phyloP scores from a whole-genome alignment of 805 yeast genomes.

The Candida ovalis region DNA sequence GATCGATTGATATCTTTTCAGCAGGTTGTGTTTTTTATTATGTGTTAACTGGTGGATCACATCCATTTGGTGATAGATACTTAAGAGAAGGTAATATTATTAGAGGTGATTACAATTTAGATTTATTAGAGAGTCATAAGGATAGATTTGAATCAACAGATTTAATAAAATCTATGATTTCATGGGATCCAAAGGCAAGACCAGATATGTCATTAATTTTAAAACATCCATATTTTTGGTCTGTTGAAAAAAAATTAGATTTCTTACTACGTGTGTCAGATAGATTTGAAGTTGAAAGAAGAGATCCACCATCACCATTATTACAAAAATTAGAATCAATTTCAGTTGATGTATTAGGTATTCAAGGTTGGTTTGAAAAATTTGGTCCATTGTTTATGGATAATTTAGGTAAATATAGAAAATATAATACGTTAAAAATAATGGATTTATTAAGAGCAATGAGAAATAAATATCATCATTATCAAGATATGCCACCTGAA shows the following conservation, averaged over 20 bases:
- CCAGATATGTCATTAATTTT: constrained; percentile 68
- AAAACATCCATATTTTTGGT: constrained; percentile 90
- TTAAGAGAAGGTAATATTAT: constrained; percentile 86
- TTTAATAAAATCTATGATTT: constrained; percentile 70
- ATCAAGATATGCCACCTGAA: constrained; percentile 75
- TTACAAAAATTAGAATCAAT: constrained; percentile 60
- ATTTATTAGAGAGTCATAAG: constrained; percentile 39
- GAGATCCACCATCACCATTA: constrained; percentile 60
- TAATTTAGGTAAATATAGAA: constrained; percentile 86
- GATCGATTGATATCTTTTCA: constrained; percentile 91
- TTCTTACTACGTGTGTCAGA: constrained; percentile 87
- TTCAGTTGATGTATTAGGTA: constrained; percentile 58
- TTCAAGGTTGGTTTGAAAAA: constrained; percentile 71
- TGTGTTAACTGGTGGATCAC: constrained; percentile 75
- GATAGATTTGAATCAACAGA: constrained; percentile 66
- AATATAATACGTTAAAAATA: constrained; percentile 71
- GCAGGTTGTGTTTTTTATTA: constrained; percentile 93
- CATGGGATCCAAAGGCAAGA: constrained; percentile 58
- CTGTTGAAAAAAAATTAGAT: constrained; percentile 65
- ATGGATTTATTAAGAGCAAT: constrained; percentile 87
- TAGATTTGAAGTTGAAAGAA: constrained; percentile 88
- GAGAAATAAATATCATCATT: constrained; percentile 93
- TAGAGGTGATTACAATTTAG: constrained; percentile 53
- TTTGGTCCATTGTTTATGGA: constrained; percentile 74
- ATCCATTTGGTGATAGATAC: constrained; percentile 94